Base-by-base conservation (phyloP, 768 basidiomycete species). In the Infundibulicybe gibba region DNA sequence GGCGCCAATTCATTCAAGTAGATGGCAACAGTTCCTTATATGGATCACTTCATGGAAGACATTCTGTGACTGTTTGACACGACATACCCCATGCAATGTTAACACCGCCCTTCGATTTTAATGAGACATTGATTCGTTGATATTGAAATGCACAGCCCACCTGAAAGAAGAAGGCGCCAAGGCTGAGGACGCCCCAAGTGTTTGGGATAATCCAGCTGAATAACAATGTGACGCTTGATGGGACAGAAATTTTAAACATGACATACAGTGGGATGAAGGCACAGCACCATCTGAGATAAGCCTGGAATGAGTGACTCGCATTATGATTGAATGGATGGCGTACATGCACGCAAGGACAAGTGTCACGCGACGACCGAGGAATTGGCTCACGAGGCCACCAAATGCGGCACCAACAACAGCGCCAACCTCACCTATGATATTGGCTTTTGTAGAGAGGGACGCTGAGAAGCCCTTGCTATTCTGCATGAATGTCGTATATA, bases 1-100 rank as follows among this genome's bases (percentile, higher is more conserved):
- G 85, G 85, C 0, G 80, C 79, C 52, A 83, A 64, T 60, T 87
- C 85, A 32, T 72, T 69, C 34, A 86, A 72, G 58, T 77, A 79
- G 49, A 85, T 76, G 9, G 84, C 82, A 43, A 54, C 40, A 9
- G 50, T 40, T n/a, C 52, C 52, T 53, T 14, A 8, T 45, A 25
- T n/a, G 4, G 20, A 5, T 17, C 15, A 32, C 5, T n/a, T 38
- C 6, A 5, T 14, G 12, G 9, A 1, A 8, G 6, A 17, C 16
- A 8, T 17, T 25, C 6, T 13, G 40, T 19, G 40, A 25, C 15
- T n/a, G 15, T 20, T 8, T 25, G 25, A 21, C 21, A 32, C 13
- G 12, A 47, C 33, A 6, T 19, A 52, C 81, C 81, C 81, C 81
- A 84, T 35, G 81, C 83, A 19, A 80, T 83, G 57, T 87, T 85